Evolutionary conservation across 176 grass and related monocot species (phyloP).

Genomic region (Dendrocalamus sinicus): DNA sequence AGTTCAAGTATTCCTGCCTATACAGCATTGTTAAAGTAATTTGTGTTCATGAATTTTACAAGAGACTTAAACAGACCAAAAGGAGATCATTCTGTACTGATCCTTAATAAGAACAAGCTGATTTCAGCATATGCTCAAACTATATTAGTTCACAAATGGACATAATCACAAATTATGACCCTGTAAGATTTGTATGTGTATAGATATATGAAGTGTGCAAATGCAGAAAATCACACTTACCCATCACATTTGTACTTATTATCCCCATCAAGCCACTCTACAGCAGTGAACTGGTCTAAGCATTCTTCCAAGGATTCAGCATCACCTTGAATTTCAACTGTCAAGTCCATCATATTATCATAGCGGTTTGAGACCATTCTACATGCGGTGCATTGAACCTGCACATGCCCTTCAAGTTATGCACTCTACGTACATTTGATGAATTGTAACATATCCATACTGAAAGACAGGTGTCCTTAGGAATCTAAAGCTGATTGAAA

Average conservation of each 20-base stretch:
- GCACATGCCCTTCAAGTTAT: conserved; percentile 42
- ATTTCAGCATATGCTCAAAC: conserved; percentile 29
- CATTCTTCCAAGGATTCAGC: conserved; percentile 89
- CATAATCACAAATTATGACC: neutral
- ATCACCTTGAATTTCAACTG: conserved; percentile 99
- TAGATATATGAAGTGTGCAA: conserved; percentile 28
- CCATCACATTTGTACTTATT: conserved; percentile 99
- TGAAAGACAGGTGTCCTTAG: conserved; percentile 3
- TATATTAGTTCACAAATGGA: neutral
- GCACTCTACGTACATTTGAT: conserved; percentile 13
- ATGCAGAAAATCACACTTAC: conserved; percentile 58
- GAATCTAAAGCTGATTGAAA: conserved; percentile 18
- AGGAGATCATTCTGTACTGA: conserved; percentile 1
- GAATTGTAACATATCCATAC: conserved; percentile 30
- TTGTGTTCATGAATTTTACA: conserved; percentile 6
- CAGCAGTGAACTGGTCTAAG: conserved; percentile 91
- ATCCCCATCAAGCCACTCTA: conserved; percentile 98
- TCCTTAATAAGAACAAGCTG: conserved; percentile 18
- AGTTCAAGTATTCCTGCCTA: conserved; percentile 22
- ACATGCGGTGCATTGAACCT: conserved; percentile 88
- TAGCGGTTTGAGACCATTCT: conserved; percentile 93
- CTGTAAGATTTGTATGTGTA: neutral
- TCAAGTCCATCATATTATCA: conserved; percentile 99
- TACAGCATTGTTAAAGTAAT: conserved; percentile 24
- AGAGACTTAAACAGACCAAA: conserved; percentile 13